A percentile compares a stretch with the other conserved stretches of the same genome.
phyloP scores from a whole-genome alignment of 306 rosid genomes.

The Trichosanthes cucumerina region DNA sequence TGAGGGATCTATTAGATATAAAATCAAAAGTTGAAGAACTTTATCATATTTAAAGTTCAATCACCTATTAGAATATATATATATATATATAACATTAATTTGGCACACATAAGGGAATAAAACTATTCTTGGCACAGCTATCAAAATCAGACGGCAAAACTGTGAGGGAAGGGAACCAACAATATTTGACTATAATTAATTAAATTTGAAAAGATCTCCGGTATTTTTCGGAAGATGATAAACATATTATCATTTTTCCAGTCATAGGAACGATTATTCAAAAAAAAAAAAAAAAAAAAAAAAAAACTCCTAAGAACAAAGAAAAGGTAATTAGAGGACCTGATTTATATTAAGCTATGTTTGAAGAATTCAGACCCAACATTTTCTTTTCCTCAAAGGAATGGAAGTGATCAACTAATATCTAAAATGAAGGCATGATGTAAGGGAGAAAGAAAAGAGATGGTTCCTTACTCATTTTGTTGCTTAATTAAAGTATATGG shows the following conservation, averaged over 20 bases:
- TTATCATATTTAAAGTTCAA: too few relatives aligned
- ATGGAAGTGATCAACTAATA: background rate
- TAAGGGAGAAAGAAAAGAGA: background rate
- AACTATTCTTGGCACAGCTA: background rate
- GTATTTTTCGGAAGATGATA: background rate
- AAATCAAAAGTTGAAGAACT: too few relatives aligned
- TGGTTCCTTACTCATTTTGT: background rate
- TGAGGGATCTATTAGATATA: too few relatives aligned
- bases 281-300: background rate
- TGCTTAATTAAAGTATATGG: background rate
- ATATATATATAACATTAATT: background rate
- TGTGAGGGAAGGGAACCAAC: background rate
- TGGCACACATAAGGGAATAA: background rate
- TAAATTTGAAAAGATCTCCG: background rate
- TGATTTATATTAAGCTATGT: background rate
- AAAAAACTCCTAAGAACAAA: background rate
- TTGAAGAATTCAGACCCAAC: background rate
- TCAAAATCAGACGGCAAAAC: background rate
- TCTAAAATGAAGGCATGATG: background rate
- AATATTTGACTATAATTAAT: background rate
- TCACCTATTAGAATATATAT: too few relatives aligned
- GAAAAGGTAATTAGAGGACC: background rate
- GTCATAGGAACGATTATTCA: background rate
- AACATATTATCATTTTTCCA: background rate
- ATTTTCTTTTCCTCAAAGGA: background rate